Base-by-base conservation (phyloP, 352 stramenopile genomes). In the Phytophthora brassicae region DNA sequence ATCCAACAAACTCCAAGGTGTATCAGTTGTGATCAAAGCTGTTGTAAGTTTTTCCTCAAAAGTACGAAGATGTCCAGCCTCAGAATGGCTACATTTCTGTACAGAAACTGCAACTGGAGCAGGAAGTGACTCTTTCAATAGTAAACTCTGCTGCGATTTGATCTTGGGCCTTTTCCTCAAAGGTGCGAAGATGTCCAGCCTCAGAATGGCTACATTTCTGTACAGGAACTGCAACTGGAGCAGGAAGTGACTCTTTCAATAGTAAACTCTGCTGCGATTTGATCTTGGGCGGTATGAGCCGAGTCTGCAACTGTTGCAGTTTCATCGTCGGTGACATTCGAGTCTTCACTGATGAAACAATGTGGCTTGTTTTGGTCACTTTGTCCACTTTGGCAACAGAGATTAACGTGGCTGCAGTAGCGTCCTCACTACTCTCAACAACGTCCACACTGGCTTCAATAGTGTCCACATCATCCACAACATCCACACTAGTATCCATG, bases 1-100 rank as follows among this genome's bases (percentile, higher is more conserved):
- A 45, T 79, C 70, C 12, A 79, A 24, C 20, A 79, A 50, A 2
- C 28, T 52, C 66, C 66, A 79, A 0, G 66, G 66, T 1, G 60
- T 35, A 6, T 58, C 56, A 0, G 49, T 64, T 1, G 63, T 42
- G 24, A 79, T 48, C 36, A 79, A n/a, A 26, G 70, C 70, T 23
- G 51, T 48, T 13, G 70, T 74, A 16, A 79, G 46, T 39, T 79
- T 68, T 2, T 79, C 64, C 17, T 79, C 70, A 33, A 74, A 66
- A 0, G 16, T 39, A 8, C 16, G 52, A 12, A 68, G 33, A 51
- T 71, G 33, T 6, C 3, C 24, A 59, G 14, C 28, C 3, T 59
- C 31, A 44, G 8, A 6, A 16, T 57, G 43, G 4, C 3, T 55
- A 4, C 20, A 20, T 44, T 47, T 47, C 0, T 29, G 13, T 0